These are phyloP conservation scores for Xylariaceae sp. DNA, from an alignment of 2,329 filamentous ascomycete genomes.

Conservation along the genomic window DNA sequence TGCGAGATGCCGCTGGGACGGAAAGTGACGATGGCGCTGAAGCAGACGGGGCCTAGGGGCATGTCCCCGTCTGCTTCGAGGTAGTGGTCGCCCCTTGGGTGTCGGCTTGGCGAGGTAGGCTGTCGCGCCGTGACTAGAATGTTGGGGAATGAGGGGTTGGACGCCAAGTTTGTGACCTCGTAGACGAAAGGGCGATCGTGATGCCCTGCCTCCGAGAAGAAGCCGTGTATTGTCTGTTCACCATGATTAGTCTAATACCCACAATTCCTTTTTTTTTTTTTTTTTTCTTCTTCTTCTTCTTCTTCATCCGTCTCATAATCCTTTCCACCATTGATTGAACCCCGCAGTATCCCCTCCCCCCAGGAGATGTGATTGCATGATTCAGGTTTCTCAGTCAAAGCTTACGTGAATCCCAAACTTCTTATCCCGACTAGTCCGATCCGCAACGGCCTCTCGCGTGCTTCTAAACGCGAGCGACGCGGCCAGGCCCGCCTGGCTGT, in stretches of 20 bases:
- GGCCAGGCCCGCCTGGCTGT: conserved; percentile 37
- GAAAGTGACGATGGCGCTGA: conserved; percentile 49
- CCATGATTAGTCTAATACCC: neutral
- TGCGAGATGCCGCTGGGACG: conserved; percentile 37
- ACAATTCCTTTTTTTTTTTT: too few relatives aligned
- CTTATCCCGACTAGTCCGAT: conserved; percentile 7
- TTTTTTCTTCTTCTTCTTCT: too few relatives aligned
- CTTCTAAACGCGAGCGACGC: conserved; percentile 33
- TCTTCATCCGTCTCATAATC: too few relatives aligned
- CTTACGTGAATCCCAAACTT: conserved; percentile 37
- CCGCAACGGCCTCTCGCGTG: conserved; percentile 21
- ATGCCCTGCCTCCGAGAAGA: conserved; percentile 45
- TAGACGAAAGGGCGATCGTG: conserved; percentile 50
- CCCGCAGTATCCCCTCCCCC: too few relatives aligned
- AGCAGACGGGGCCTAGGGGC: conserved; percentile 40
- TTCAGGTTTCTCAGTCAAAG: neutral
- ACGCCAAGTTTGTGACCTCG: conserved; percentile 40
- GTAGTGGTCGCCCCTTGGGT: conserved; percentile 33
- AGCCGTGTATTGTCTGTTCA: conserved; percentile 49
- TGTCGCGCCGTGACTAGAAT: conserved; percentile 46
- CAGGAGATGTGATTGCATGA: too few relatives aligned
- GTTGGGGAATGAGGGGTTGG: conserved; percentile 45
- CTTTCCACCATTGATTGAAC: too few relatives aligned
- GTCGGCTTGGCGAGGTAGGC: conserved; percentile 36
- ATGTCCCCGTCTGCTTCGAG: conserved; percentile 36